Conservation (phyloP, 768 basidiomycete species). For the Lactifluus rugatus region DNA sequence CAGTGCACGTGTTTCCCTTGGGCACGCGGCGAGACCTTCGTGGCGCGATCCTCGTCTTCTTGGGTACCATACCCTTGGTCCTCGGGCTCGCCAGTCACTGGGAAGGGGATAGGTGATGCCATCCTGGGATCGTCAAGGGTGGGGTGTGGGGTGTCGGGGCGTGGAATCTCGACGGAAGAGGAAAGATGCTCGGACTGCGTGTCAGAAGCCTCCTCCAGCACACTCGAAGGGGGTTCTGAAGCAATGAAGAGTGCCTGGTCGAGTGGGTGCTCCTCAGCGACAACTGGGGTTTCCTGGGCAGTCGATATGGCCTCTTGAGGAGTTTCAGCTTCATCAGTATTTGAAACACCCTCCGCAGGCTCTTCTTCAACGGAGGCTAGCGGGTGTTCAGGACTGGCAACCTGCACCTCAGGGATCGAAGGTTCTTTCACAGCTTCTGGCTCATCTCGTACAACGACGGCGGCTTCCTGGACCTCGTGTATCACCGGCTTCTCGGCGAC, state of each 20-base stretch:
- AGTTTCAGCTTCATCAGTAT: not conserved
- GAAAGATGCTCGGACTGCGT: constrained; percentile 11
- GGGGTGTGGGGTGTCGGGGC: constrained; percentile 9
- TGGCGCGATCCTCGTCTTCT: constrained; percentile 14
- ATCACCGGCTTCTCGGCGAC: not conserved
- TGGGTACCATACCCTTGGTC: constrained; percentile 19
- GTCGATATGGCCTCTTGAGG: not conserved
- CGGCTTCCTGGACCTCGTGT: not conserved
- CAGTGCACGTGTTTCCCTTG: constrained; percentile 14
- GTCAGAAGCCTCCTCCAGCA: constrained; percentile 7
- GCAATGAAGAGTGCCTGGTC: not conserved
- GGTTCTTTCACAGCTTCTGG: not conserved
- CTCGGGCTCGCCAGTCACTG: constrained; percentile 4
- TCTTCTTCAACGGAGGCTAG: constrained; percentile 3
- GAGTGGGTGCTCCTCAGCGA: not conserved
- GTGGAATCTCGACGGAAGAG: constrained; percentile 10
- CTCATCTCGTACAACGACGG: not conserved
- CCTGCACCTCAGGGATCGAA: not conserved
- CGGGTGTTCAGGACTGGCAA: not conserved
- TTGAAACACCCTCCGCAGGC: not conserved
- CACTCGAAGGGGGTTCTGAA: not conserved
- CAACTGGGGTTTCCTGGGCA: not conserved
- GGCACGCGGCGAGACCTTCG: not conserved
- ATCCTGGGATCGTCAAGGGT: not conserved
- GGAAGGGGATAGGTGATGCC: constrained; percentile 11